phyloP scores from a whole-genome alignment of 768 basidiomycete genomes.

The Pulveroboletus sp. region DNA sequence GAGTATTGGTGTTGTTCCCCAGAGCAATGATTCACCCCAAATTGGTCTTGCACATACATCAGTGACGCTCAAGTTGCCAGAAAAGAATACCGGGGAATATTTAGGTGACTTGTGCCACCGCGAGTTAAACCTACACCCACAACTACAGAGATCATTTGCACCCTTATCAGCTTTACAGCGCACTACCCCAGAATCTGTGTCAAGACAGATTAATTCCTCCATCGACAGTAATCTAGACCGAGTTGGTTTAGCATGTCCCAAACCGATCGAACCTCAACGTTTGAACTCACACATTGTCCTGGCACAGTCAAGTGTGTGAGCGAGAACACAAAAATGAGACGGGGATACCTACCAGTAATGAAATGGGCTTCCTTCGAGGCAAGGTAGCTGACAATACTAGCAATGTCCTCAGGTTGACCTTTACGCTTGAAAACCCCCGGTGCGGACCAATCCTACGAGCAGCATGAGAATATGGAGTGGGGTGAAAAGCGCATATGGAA shows the following conservation, averaged over 20 bases:
- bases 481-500: neutral
- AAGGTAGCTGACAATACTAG: conserved; percentile 31
- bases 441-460: neutral
- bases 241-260: neutral
- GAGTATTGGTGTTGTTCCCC: no score
- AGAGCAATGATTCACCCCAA: no score
- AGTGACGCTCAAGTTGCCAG: no score
- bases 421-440: conserved; percentile 12
- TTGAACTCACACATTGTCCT: conserved; percentile 16
- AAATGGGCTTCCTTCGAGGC: conserved; percentile 32
- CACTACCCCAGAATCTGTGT: neutral
- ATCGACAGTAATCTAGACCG: neutral
- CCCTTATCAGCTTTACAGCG: no score
- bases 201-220: conserved; percentile 7
- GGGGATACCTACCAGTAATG: conserved; percentile 30
- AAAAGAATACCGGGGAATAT: no score
- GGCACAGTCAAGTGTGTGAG: neutral
- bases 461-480: neutral
- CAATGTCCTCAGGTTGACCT: conserved; percentile 30
- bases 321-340: neutral
- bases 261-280: neutral
- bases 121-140: no score
- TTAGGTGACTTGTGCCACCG: no score
- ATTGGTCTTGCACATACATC: no score
- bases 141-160: no score